Base-by-base conservation (phyloP, 148 eudicot genomes). In the Vaccinium corymbosum region DNA sequence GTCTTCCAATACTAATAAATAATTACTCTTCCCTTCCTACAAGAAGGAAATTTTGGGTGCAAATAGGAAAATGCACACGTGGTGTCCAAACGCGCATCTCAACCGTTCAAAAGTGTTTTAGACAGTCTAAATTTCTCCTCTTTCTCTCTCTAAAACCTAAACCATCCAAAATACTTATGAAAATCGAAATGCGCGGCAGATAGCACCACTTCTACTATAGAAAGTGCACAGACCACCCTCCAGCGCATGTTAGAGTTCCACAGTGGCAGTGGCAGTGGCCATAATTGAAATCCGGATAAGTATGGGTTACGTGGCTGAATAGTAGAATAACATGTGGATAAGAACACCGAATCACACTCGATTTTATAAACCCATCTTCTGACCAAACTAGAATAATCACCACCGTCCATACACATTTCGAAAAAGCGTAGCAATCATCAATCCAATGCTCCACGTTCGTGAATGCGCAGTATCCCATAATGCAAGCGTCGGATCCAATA, bases 231-330 rank as follows among this genome's bases (percentile, higher is more conserved):
- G 27, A 68, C 73, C 16, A 3, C 73, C 12, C 17, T 5, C 73
- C 17, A 13, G 73, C 73, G 73, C 73, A 29, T 16, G 73, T 25
- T 68, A 29, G 73, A 27, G 42, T 5, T 27, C 0, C 0, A 0
- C 8, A 29, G 73, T 29, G 73, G 73, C 8, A 29, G 73, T 29
- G 73, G 73, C 73, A 51, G 84, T 68, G 90, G 90, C 87, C 68
- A 51, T 83, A 80, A 86, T 56, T 20, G 72, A 84, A 84, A 59
- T 42, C 62, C 90, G 88, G 90, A 89, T 83, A 84, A 51, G 84
- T 38, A 82, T 15, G 61, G 73, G 15, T 27, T 66, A 68, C 73
- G 81, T 46, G 12, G 38, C 55, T 46, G 74, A 48, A 81, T 16
- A 13, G 8, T 50, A 70, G 50, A 56, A 0, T 9, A 56, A 56